A percentile compares a stretch with the other conserved stretches of the same genome.
Evolutionary conservation across 2,329 filamentous ascomycete genomes (phyloP).

Genomic region (Epichloe amarillans): DNA sequence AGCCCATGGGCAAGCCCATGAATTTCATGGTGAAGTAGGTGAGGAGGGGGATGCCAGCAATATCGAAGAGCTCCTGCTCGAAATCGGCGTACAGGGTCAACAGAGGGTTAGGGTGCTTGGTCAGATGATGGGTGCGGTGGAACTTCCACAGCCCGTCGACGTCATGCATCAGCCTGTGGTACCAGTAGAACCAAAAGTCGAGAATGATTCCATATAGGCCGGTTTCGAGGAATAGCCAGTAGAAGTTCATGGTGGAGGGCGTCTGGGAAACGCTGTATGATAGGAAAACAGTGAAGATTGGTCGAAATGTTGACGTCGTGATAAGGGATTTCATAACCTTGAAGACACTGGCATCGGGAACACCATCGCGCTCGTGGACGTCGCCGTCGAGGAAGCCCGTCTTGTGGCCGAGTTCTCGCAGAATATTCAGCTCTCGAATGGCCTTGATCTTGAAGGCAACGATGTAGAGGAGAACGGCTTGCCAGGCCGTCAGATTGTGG

Average conservation of each 20-base stretch:
- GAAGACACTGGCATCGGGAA: constrained; percentile 3
- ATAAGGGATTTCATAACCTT: constrained; percentile 1
- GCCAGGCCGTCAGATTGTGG: constrained; percentile 3
- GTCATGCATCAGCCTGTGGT: constrained; percentile 6
- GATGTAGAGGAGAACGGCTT: constrained; percentile 5
- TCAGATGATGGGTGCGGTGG: constrained; percentile 6
- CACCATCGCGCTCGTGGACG: constrained; percentile 5
- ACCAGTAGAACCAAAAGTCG: constrained; percentile 7
- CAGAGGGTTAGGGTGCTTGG: constrained; percentile 6
- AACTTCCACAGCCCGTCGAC: constrained; percentile 4
- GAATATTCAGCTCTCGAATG: constrained; percentile 4
- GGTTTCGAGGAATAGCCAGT: not conserved
- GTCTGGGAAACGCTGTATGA: not conserved
- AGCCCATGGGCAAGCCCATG: constrained; percentile 5
- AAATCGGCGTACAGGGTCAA: constrained; percentile 3
- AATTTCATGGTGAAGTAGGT: constrained; percentile 6
- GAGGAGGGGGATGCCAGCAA: constrained; percentile 3
- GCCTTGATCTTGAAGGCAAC: constrained; percentile 4
- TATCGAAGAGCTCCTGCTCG: constrained; percentile 5
- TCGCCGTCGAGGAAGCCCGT: constrained; percentile 5
- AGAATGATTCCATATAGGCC: constrained; percentile 3
- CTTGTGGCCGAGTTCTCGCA: constrained; percentile 2
- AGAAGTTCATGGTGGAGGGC: constrained; percentile 1
- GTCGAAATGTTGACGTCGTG: constrained; percentile 2
- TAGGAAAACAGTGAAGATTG: constrained; percentile 3